These are phyloP conservation scores for Dianthus caryophyllus DNA, from an alignment of 148 eudicot genomes.

Conservation along the genomic window DNA sequence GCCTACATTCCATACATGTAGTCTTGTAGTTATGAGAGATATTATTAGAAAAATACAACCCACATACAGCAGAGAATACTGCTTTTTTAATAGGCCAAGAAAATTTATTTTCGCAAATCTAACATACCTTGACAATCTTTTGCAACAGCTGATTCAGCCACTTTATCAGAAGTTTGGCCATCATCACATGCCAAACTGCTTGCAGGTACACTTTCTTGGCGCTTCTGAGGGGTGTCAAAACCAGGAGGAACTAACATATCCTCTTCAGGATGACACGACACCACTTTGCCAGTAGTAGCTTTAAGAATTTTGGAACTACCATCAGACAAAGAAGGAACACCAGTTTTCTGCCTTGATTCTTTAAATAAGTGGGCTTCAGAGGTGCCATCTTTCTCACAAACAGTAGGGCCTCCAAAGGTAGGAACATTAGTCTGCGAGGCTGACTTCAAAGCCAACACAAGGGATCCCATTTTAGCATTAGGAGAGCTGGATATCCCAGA, in stretches of 20 bases:
- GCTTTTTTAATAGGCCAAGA: background rate
- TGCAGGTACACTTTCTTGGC: conserved; percentile 21
- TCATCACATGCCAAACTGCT: conserved; percentile 14
- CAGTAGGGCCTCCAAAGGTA: conserved; percentile 6
- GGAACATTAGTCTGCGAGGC: conserved; percentile 10
- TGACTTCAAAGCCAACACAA: conserved; percentile 43
- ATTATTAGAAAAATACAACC: background rate
- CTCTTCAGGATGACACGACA: conserved; percentile 30
- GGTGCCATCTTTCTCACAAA: conserved; percentile 13
- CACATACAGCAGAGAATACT: background rate
- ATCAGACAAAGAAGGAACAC: conserved; percentile 9
- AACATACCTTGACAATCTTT: conserved; percentile 29
- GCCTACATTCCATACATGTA: background rate
- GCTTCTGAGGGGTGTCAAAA: conserved; percentile 33
- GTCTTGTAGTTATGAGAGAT: background rate
- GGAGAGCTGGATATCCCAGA: conserved; percentile 9
- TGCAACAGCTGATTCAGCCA: conserved; percentile 17
- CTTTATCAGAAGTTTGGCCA: conserved; percentile 16
- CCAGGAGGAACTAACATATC: conserved; percentile 43
- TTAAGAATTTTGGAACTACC: background rate
- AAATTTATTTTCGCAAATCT: background rate
- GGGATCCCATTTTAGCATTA: conserved; percentile 16
- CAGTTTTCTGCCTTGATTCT: conserved; percentile 14
- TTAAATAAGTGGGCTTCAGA: background rate
- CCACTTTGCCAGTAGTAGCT: conserved; percentile 11